Base-by-base conservation (phyloP, 192 early-diverging fungal species). In the Entomortierella lignicola region DNA sequence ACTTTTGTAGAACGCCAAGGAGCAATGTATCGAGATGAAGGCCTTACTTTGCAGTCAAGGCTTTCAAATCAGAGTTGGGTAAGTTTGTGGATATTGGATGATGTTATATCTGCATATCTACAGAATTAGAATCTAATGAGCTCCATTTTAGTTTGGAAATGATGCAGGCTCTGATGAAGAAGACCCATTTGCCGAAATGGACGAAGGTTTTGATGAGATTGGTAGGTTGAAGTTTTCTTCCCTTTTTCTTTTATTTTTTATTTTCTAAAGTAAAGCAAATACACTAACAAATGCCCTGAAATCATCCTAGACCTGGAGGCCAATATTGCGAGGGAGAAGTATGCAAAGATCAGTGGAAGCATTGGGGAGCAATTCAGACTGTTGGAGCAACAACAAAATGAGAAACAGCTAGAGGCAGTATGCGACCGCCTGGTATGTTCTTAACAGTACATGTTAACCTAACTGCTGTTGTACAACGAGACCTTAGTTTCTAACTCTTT, bases 191-290 rank as follows among this genome's bases (percentile, higher is more conserved):
- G 70, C 69, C 4, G 81, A 83, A 32, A 72, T 87, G 8, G 81
- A 86, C 23, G 83, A 86, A 66, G 72, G 71, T n/a, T 84, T 86
- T 43, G 82, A 85, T 26, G 86, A 85, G 50, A 81, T 77, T 53
- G 71, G 82, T 81, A 71, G 66, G 77, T 23, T 11, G 17, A 47
- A 47, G 20, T n/a, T n/a, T n/a, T n/a, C n/a, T n/a, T n/a, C n/a
- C 23, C 21, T 4, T 54, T 15, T n/a, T 23, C 0, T 54, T 55
- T 25, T 12, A 41, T 12, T 30, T 20, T n/a, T n/a, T n/a, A n/a
- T n/a, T n/a, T n/a, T n/a, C n/a, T n/a, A n/a, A n/a, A n/a, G n/a
- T n/a, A n/a, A n/a, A n/a, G n/a, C n/a, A n/a, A n/a, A n/a, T 31
- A 12, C 2, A 12, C 26, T 56, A n/a, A 48, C 6, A 39, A 8